phyloP scores from a whole-genome alignment of 805 yeast genomes.

The Cyberlindnera misumaiensis region DNA sequence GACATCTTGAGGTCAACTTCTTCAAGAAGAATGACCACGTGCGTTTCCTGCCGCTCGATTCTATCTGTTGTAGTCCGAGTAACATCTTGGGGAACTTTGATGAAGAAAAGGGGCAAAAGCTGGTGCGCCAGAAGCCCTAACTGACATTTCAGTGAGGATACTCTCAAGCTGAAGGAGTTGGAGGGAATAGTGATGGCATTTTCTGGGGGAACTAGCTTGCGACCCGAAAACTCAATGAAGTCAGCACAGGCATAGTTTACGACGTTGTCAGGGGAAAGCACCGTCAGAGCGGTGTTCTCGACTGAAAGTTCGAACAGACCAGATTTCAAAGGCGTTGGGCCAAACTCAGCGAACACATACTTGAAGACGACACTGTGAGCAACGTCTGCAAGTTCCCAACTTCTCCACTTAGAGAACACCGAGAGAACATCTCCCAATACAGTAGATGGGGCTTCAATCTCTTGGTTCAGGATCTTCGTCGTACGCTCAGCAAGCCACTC shows the following conservation, averaged over 20 bases:
- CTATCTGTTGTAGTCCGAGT: neutral
- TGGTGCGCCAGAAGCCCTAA: conserved; percentile 4
- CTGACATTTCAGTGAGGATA: conserved; percentile 5
- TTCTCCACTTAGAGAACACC: conserved; percentile 75
- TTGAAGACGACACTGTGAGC: conserved; percentile 50
- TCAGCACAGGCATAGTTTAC: conserved; percentile 23
- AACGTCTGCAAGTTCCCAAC: conserved; percentile 77
- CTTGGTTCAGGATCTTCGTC: conserved; percentile 22
- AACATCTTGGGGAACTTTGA: neutral
- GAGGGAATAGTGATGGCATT: neutral
- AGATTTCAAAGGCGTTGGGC: conserved; percentile 2
- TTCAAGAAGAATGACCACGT: conserved; percentile 3
- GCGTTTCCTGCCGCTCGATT: neutral
- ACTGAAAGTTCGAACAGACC: conserved; percentile 21
- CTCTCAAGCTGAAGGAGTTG: neutral
- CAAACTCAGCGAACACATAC: conserved; percentile 34
- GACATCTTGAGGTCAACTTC: conserved; percentile 8
- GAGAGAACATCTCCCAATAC: conserved; percentile 51
- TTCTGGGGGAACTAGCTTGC: neutral
- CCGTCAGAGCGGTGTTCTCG: conserved; percentile 22
- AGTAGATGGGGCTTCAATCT: conserved; percentile 40
- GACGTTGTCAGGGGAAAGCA: conserved; percentile 5
- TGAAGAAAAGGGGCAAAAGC: conserved; percentile 1
- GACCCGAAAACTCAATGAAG: conserved; percentile 21
- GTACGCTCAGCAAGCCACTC: conserved; percentile 39